A percentile compares a stretch with the other conserved stretches of the same genome.
Evolutionary conservation across 75 land plant genomes (phyloP).

Genomic region (Cupressus sempervirens): DNA sequence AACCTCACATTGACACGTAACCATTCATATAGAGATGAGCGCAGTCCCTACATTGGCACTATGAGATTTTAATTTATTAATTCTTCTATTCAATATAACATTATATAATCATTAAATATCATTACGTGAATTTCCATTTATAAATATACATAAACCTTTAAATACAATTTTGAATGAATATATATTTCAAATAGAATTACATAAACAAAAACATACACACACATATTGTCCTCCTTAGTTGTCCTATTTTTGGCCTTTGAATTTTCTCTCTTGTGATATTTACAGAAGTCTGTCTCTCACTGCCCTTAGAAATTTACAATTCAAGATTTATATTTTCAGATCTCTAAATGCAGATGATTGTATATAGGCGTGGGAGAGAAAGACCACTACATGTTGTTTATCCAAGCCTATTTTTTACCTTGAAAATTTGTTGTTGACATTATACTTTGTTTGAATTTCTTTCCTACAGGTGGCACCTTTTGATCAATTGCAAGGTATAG

Average conservation of each 20-base stretch:
- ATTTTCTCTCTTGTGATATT: neutral
- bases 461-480: slow-evolving; percentile 84
- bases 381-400: neutral
- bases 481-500: slow-evolving; percentile 79
- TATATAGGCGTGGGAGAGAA: neutral
- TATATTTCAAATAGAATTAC: no score
- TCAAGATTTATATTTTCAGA: neutral
- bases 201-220: no score
- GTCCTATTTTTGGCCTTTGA: neutral
- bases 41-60: no score
- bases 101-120: no score
- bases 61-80: no score
- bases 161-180: no score
- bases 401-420: neutral
- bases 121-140: no score
- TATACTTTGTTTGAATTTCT: neutral
- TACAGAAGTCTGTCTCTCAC: neutral
- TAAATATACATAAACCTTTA: no score
- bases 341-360: neutral
- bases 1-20: no score
- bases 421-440: neutral
- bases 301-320: neutral
- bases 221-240: neutral
- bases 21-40: no score
- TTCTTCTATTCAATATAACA: no score